A percentile compares a stretch with the other conserved stretches of the same genome.
phyloP scores from a whole-genome alignment of 208 protist genomes.

The Trypanosoma platydactyli region DNA sequence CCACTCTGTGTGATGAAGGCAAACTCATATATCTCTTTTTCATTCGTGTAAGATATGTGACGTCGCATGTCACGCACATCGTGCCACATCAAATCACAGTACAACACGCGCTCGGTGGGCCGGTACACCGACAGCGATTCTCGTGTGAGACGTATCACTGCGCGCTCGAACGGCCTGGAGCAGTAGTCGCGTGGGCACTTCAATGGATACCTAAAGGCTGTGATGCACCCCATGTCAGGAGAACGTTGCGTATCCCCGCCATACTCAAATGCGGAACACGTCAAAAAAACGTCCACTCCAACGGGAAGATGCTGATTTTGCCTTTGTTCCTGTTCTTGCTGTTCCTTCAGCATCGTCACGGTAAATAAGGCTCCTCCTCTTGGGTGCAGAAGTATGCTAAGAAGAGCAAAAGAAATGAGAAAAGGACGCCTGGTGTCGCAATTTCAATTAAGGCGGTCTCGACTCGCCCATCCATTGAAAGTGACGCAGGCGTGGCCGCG shows the following conservation, averaged over 20 bases:
- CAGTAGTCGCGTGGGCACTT: background rate
- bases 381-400: background rate
- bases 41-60: background rate
- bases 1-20: background rate
- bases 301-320: background rate
- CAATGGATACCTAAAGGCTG: constrained; percentile 9
- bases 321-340: background rate
- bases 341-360: background rate
- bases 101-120: constrained; percentile 11
- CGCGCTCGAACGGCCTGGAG: constrained; percentile 12
- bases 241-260: constrained; percentile 4
- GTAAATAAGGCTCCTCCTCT: no score
- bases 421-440: no score
- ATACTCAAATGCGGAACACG: constrained; percentile 23
- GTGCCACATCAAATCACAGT: constrained; percentile 12
- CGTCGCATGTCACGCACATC: constrained; percentile 17
- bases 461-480: no score
- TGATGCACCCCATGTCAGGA: background rate
- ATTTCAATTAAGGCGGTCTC: no score
- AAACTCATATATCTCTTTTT: constrained; percentile 3
- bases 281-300: constrained; percentile 1
- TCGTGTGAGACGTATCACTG: constrained; percentile 12
- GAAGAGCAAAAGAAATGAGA: constrained; percentile 8
- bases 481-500: no score
- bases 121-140: constrained; percentile 8